Evolutionary conservation across 2,329 filamentous ascomycete species (phyloP).

Genomic region (Hortaea werneckii): DNA sequence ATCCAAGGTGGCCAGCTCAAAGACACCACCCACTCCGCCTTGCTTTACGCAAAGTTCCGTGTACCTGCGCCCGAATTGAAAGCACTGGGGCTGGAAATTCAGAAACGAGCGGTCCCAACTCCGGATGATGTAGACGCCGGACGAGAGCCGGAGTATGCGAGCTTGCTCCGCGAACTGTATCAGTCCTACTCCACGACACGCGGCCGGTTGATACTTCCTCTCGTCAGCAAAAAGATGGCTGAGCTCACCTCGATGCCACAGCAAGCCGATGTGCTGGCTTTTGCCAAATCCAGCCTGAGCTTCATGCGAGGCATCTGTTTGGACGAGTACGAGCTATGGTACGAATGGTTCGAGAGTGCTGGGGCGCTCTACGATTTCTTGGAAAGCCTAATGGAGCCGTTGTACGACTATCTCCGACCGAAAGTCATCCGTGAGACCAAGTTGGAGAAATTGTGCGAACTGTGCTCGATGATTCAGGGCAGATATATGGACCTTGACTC

Average conservation of each 20-base stretch:
- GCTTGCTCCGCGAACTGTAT: conserved; percentile 55
- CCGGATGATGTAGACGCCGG: conserved; percentile 37
- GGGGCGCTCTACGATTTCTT: conserved; percentile 55
- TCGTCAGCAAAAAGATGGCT: conserved; percentile 51
- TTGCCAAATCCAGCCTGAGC: conserved; percentile 54
- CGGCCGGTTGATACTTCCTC: conserved; percentile 48
- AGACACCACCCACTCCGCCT: conserved; percentile 60
- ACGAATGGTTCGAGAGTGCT: conserved; percentile 55
- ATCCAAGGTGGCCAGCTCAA: conserved; percentile 59
- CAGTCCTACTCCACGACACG: conserved; percentile 52
- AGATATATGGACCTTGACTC: conserved; percentile 49
- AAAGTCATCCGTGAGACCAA: conserved; percentile 58
- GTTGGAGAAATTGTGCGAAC: conserved; percentile 55
- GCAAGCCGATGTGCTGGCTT: conserved; percentile 53
- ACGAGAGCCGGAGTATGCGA: conserved; percentile 54
- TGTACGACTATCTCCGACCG: conserved; percentile 56
- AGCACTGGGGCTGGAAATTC: conserved; percentile 55
- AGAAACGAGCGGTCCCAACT: conserved; percentile 51
- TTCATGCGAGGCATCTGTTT: conserved; percentile 56
- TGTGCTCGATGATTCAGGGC: conserved; percentile 56
- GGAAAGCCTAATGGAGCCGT: conserved; percentile 55
- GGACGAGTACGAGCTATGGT: conserved; percentile 59
- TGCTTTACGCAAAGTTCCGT: conserved; percentile 62
- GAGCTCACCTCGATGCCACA: conserved; percentile 49
- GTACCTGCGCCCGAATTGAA: conserved; percentile 57